Evolutionary conservation across 306 rosid species (phyloP), one percentile per base, ranked within the genome.

Genomic region (Bauhinia variegata): DNA sequence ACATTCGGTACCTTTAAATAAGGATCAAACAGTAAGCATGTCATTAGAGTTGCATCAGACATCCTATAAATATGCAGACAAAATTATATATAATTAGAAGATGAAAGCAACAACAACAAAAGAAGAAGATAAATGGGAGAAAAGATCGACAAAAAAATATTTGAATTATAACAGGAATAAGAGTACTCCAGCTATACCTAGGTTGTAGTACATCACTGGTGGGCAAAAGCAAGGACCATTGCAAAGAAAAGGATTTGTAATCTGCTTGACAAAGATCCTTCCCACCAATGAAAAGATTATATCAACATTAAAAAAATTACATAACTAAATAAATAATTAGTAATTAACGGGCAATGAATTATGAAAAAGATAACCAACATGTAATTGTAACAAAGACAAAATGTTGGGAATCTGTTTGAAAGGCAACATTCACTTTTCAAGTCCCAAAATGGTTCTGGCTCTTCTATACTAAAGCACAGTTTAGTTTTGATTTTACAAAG

Each of bases 231-330:
- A 89, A 65, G 63, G 88, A 79, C 96, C 99, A 93, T 70, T 90
- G 99, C 63, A 82, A 69, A 43, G 92, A 89, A 75, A 89, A 86
- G 66, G 88, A 81, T 80, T 85, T 90, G 55, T 87, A 85, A 82
- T 93, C 99, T 36, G 85, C 93, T 80, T 83, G 96, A 81, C 95
- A 90, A 72, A 93, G 96, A 78, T 90, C 99, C 98, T 92, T 78
- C 65, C 65, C 63, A 11, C 69, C 79, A 74, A 18, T 30, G 15
- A 15, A 44, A 65, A 55, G 31, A 74, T 28, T 65, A 10, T 60
- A 39, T 23, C 58, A n/a, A 34, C 43, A 49, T 18, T 4, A 39
- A n/a, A 57, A 6, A 34, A n/a, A n/a, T n/a, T n/a, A n/a, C n/a
- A 30, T 23, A 23, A 23, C n/a, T n/a, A 23, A 23, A 23, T 23